Evolutionary conservation across 192 early-diverging fungal genomes (phyloP), one percentile per base, ranked within the genome.

Genomic region (Coemansia umbellata): DNA sequence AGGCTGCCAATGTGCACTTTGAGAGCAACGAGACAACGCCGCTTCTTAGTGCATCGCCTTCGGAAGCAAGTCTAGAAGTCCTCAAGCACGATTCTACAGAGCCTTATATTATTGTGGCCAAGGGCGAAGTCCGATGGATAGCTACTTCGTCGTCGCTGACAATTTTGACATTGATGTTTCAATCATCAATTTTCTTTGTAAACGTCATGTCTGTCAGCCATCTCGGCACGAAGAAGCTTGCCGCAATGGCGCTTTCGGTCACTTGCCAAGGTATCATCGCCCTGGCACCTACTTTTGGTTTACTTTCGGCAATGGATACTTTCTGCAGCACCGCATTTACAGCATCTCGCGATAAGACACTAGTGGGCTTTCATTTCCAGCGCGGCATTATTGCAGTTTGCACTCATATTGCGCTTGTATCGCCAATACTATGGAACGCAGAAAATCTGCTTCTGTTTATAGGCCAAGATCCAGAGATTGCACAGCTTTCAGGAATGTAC

Each of bases 381-480:
- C 51, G 51, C 3, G 47, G 47, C 0, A 24, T 48, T 26, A 48
- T 48, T 30, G 47, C 47, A 8, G 47, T 48, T 26, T 15, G 26
- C 30, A 27, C 31, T 17, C 26, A 48, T 17, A 26, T 30, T 31
- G 52, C 92, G 24, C 84, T 89, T 9, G 85, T 95, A 53, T 65
- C 79, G 1, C 53, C 79, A 6, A 58, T 93, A 31, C 90, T 48
- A 17, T 86, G 78, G 80, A 78, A 81, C 47, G 82, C 89, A 3
- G 85, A 87, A 48, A 22, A 47, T 14, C 65, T 95, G 18, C 67
- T 97, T 37, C 32, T 87, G 5, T 61, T 82, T 8, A 41, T 87
- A 4, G 78, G 82, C n/a, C 94, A 97, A 74, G 81, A 91, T 33
- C 73, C 77, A 1, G 78, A 84, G 41, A 59, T 95, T n/a, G 83